Conservation (phyloP, 2,329 filamentous ascomycete genomes). For the Monilinia fructicola region DNA sequence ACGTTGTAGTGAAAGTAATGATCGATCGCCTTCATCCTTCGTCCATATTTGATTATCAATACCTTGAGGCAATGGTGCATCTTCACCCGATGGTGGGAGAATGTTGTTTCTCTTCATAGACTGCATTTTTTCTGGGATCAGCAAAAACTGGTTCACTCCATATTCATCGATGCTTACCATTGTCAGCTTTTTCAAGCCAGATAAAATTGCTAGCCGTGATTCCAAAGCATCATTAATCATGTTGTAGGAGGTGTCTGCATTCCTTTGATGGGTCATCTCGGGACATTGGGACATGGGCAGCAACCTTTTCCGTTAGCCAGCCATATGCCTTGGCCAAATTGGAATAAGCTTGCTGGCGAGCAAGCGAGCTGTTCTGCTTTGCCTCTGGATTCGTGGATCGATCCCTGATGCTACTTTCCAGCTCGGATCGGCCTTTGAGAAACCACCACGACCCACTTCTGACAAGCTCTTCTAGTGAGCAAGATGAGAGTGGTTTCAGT, state of each 20-base stretch:
- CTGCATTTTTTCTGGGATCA: not conserved
- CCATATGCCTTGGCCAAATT: slow-evolving; percentile 81
- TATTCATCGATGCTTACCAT: slow-evolving; percentile 42
- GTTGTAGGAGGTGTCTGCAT: slow-evolving; percentile 14
- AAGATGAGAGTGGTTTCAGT: slow-evolving; percentile 63
- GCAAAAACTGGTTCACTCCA: not conserved
- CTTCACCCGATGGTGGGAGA: slow-evolving; percentile 63
- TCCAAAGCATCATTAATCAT: slow-evolving; percentile 48
- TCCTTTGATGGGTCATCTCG: slow-evolving; percentile 33
- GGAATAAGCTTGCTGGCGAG: slow-evolving; percentile 75
- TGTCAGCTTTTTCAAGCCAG: slow-evolving; percentile 70
- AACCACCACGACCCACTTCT: slow-evolving; percentile 88
- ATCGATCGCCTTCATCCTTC: slow-evolving; percentile 53
- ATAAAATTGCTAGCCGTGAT: slow-evolving; percentile 55
- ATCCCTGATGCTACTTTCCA: slow-evolving; percentile 71
- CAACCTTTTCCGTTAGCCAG: slow-evolving; percentile 69
- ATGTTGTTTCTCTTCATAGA: slow-evolving; percentile 85
- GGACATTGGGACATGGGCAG: slow-evolving; percentile 39
- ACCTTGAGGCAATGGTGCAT: slow-evolving; percentile 68
- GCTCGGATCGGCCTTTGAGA: slow-evolving; percentile 70
- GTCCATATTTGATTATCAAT: slow-evolving; percentile 83
- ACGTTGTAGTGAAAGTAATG: slow-evolving; percentile 35
- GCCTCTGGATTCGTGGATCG: slow-evolving; percentile 55
- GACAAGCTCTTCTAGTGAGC: slow-evolving; percentile 65
- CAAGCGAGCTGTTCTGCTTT: slow-evolving; percentile 54